phyloP scores from a whole-genome alignment of 345 rosid genomes.

The Rubroshorea leprosula region DNA sequence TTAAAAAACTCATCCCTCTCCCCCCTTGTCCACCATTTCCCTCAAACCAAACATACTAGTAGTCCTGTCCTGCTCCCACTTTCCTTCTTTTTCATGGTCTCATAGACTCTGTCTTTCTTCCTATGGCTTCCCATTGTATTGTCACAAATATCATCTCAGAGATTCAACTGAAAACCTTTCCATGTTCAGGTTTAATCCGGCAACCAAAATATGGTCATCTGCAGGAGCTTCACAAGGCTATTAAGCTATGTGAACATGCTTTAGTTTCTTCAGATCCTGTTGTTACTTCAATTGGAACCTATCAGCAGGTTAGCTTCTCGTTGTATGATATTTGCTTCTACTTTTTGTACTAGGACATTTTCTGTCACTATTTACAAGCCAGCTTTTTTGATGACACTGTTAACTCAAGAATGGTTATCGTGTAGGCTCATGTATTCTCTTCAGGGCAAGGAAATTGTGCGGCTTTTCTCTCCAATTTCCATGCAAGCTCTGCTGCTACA shows the following conservation, averaged over 20 bases:
- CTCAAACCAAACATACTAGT: no score
- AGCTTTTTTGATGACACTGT: neutral
- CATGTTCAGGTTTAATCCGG: conserved; percentile 59
- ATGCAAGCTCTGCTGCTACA: conserved; percentile 48
- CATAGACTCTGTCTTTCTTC: no score
- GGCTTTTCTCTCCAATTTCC: conserved; percentile 76
- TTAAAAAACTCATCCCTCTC: no score
- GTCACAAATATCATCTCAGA: neutral
- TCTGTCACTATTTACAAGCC: neutral
- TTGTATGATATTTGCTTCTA: neutral
- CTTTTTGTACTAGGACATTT: no score
- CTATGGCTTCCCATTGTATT: no score
- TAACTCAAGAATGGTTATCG: conserved; percentile 8
- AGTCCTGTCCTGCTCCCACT: no score
- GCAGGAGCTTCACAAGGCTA: conserved; percentile 73
- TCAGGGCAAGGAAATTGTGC: conserved; percentile 57
- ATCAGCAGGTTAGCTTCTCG: conserved; percentile 48
- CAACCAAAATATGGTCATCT: conserved; percentile 93
- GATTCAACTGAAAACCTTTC: conserved; percentile 7
- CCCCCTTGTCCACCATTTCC: no score
- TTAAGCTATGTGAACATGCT: conserved; percentile 77
- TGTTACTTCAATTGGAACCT: conserved; percentile 65
- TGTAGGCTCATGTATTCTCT: conserved; percentile 76
- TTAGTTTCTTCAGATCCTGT: conserved; percentile 76
- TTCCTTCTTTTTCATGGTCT: no score